These are phyloP conservation scores for Pythium myriotylum DNA, from an alignment of 352 stramenopile species.

Conservation along the genomic window DNA sequence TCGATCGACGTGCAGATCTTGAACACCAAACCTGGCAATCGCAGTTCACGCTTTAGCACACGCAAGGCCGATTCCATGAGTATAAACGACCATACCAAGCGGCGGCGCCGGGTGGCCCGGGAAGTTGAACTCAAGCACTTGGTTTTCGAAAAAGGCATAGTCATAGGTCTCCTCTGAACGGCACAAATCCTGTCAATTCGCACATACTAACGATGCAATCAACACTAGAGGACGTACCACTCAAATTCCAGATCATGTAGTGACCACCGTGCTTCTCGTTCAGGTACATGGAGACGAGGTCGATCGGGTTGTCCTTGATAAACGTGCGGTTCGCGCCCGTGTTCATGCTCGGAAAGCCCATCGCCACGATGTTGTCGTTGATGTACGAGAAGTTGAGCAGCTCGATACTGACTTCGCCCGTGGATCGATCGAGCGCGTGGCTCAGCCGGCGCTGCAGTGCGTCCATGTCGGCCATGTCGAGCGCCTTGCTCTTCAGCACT, in stretches of 20 bases:
- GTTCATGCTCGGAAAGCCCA: constrained; percentile 92
- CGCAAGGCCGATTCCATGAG: too few relatives aligned
- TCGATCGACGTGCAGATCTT: constrained; percentile 98
- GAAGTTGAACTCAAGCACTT: constrained; percentile 98
- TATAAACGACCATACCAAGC: constrained; percentile 55
- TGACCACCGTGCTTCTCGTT: constrained; percentile 92
- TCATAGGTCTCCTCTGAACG: constrained; percentile 95
- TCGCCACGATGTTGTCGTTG: constrained; percentile 85
- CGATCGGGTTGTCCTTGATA: constrained; percentile 88
- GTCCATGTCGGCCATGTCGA: constrained; percentile 87
- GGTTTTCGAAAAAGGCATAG: constrained; percentile 93
- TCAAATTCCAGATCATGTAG: constrained; percentile 99
- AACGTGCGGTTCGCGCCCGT: constrained; percentile 70
- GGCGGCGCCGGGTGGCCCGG: constrained; percentile 95
- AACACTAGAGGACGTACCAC: constrained; percentile 45
- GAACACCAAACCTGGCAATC: constrained; percentile 87
- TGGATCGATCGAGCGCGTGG: constrained; percentile 78
- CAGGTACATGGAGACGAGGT: constrained; percentile 94
- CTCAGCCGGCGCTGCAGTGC: constrained; percentile 78
- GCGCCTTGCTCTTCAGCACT: constrained; percentile 68
- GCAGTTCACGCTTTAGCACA: neutral
- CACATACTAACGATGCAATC: too few relatives aligned
- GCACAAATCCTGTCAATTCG: neutral
- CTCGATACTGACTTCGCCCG: constrained; percentile 81
- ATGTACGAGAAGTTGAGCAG: constrained; percentile 93